Evolutionary conservation across 1,284 basidiomycete species (phyloP), one percentile per base, ranked within the genome.

Genomic region (Entoloma clypeatum): DNA sequence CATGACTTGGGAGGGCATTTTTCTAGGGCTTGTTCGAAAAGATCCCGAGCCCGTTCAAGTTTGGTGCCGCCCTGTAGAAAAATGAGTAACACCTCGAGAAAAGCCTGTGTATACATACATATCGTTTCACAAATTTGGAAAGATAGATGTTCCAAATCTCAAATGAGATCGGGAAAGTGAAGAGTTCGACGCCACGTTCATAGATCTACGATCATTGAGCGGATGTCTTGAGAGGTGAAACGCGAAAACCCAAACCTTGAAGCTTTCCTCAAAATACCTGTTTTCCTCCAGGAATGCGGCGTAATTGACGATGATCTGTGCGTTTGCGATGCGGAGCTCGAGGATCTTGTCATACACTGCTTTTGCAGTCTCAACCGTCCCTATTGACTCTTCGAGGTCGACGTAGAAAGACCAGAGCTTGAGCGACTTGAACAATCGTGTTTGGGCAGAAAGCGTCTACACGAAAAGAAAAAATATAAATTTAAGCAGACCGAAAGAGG

Each of bases 71-170:
- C 92, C 88, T 92, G 43, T 26, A 45, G 6, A 52, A 47, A 19
- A 29, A 33, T 29, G 31, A 36, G 36, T 17, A 18, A 41, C 24
- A 24, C 31, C 21, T 16, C 19, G 6, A 8, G 4, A 23, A 14
- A 7, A 22, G 10, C 35, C 16, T 24, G 31, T 33, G 16, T 17
- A 8, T 23, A 75, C 86, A 60, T 55, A 92, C 90, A 67, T 96
- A 98, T 62, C 96, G 86, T 66, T 93, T 95, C 50, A 95, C 79
- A 60, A 99, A 99, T 66, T 98, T 98, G 44, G 90, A 87, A 27
- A 99, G 70, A 64, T 98, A 99, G 44, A 97, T 95, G 61, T 99
- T 99, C 95, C 96, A 99, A 50, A 99, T 82, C 67, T 99, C 96
- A 61, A 98, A 99, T 2, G 92, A 95, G 34, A 99, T 83, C 0